phyloP scores from a whole-genome alignment of 2,329 filamentous ascomycete species.

The Colletotrichum abscissum region DNA sequence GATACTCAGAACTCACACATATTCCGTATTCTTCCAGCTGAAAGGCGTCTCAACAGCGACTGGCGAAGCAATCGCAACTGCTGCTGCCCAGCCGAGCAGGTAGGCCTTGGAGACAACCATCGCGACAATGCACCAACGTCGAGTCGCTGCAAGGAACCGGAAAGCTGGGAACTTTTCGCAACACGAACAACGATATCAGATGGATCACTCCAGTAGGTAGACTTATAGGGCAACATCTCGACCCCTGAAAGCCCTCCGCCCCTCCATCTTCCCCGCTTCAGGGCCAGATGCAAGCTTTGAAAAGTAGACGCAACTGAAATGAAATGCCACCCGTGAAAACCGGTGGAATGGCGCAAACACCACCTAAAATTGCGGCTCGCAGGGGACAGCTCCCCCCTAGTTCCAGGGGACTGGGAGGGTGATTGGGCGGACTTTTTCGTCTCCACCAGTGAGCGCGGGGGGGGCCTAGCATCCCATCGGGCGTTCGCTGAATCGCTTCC shows the following conservation, averaged over 20 bases:
- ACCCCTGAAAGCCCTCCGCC: not conserved
- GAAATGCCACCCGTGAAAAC: not conserved
- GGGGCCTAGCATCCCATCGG: not conserved
- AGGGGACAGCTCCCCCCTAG: not conserved
- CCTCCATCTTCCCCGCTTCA: not conserved
- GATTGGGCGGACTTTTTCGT: not conserved
- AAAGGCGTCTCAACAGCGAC: not conserved
- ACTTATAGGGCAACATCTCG: not conserved
- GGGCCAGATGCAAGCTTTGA: not conserved
- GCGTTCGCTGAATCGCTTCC: not conserved
- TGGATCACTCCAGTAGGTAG: too few relatives aligned
- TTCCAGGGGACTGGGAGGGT: not conserved
- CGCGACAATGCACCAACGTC: not conserved
- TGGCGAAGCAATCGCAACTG: not conserved
- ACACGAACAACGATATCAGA: not conserved
- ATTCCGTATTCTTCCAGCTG: constrained; percentile 39
- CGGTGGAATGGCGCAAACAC: not conserved
- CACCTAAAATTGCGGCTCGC: not conserved
- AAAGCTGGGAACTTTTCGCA: not conserved
- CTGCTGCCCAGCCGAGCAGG: not conserved
- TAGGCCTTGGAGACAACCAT: not conserved
- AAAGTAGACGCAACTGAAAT: not conserved
- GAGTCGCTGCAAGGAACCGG: too few relatives aligned
- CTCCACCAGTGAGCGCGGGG: constrained; percentile 16
- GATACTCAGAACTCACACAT: constrained; percentile 37